phyloP scores from a whole-genome alignment of 352 stramenopile genomes.

The Elongisporangium anandrum region DNA sequence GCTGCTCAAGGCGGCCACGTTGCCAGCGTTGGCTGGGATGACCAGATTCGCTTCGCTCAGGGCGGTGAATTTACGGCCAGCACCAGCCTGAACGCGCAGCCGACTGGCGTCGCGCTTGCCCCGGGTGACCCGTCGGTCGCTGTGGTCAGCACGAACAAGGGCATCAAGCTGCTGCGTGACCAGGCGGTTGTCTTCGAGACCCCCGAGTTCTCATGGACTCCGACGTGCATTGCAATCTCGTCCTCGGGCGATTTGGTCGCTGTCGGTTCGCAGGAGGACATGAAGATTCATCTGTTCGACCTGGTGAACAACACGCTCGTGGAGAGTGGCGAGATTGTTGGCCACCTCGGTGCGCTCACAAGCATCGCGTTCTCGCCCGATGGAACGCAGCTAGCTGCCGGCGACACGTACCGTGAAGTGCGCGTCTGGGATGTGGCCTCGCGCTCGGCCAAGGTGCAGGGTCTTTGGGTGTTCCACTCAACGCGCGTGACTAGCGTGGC shows the following conservation, averaged over 20 bases:
- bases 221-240: constrained; percentile 72
- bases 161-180: constrained; percentile 73
- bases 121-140: constrained; percentile 40
- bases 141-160: constrained; percentile 77
- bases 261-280: constrained; percentile 77
- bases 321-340: constrained; percentile 59
- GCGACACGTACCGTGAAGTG: constrained; percentile 87
- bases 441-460: constrained; percentile 83
- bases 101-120: constrained; percentile 57
- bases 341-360: constrained; percentile 74
- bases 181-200: constrained; percentile 72
- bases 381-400: constrained; percentile 77
- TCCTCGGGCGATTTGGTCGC: constrained; percentile 67
- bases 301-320: constrained; percentile 60
- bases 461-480: constrained; percentile 96
- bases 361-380: constrained; percentile 83
- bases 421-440: constrained; percentile 85
- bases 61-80: constrained; percentile 56
- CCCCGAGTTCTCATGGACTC: constrained; percentile 71
- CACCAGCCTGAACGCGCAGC: constrained; percentile 61
- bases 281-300: constrained; percentile 87
- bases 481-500: constrained; percentile 91
- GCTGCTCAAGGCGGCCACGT: constrained; percentile 56
- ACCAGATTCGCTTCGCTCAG: constrained; percentile 76
- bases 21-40: constrained; percentile 90